Evolutionary conservation across 495 filamentous ascomycete genomes (phyloP).

Genomic region (Hyphodiscus hymeniophilus): DNA sequence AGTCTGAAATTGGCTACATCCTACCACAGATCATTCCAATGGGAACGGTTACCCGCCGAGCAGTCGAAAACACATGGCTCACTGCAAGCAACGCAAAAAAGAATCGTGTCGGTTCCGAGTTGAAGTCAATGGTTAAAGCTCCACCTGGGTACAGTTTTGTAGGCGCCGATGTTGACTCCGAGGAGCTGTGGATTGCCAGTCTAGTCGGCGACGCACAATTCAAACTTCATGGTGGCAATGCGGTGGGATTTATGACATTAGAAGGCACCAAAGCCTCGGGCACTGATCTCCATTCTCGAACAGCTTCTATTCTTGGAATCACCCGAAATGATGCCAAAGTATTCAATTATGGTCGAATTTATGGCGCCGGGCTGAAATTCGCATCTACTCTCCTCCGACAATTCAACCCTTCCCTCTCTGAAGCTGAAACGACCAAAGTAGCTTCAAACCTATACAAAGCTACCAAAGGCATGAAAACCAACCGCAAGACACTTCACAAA

Average conservation of each 20-base stretch:
- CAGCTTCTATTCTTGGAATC: slow-evolving; percentile 84
- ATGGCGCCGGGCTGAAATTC: slow-evolving; percentile 91
- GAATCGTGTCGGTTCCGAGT: slow-evolving; percentile 91
- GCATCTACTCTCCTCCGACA: slow-evolving; percentile 82
- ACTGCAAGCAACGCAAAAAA: slow-evolving; percentile 94
- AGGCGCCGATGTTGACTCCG: slow-evolving; percentile 96
- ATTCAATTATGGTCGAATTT: slow-evolving; percentile 98
- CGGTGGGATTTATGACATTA: slow-evolving; percentile 97
- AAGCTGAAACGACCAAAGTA: slow-evolving; percentile 63
- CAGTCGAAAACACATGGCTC: slow-evolving; percentile 97
- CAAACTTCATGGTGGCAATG: slow-evolving; percentile 88
- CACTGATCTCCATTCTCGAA: slow-evolving; percentile 92
- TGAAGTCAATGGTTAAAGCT: slow-evolving; percentile 94
- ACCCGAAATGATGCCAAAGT: slow-evolving; percentile 93
- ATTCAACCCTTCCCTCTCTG: slow-evolving; percentile 79
- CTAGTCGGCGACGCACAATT: slow-evolving; percentile 93
- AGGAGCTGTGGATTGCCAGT: slow-evolving; percentile 97
- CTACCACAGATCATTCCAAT: slow-evolving; percentile 99
- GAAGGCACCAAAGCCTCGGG: slow-evolving; percentile 91
- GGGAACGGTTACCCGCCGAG: slow-evolving; percentile 94
- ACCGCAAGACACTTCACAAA: slow-evolving; percentile 57
- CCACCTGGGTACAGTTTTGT: slow-evolving; percentile 89
- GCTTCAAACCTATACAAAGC: slow-evolving; percentile 75
- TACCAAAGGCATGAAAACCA: slow-evolving; percentile 79
- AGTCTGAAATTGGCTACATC: slow-evolving; percentile 64